These are phyloP conservation scores for Turritis glabra DNA, from an alignment of 345 rosid species.

Conservation along the genomic window DNA sequence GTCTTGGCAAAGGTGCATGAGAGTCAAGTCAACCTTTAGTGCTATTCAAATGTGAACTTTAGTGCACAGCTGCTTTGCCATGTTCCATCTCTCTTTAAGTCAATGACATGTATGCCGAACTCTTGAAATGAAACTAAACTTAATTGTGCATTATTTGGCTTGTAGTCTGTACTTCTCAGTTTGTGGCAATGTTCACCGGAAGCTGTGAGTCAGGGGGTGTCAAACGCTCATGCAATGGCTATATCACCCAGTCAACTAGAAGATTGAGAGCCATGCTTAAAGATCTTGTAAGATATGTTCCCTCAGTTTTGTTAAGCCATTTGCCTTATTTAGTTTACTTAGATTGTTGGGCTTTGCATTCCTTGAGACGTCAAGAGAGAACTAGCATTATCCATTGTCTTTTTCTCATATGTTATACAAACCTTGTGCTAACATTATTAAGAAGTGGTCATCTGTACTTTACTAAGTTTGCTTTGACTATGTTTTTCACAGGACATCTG, in stretches of 20 bases:
- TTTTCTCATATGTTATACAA: not conserved
- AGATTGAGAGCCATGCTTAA: conserved; percentile 72
- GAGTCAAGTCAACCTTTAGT: conserved; percentile 2
- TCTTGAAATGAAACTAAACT: not conserved
- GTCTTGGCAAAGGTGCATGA: conserved; percentile 1
- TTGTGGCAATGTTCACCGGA: conserved; percentile 81
- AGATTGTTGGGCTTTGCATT: not conserved
- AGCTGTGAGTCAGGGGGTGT: conserved; percentile 46
- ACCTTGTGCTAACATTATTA: not conserved
- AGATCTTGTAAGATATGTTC: conserved; percentile 72
- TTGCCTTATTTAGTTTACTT: not conserved
- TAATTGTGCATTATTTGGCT: conserved; percentile 11
- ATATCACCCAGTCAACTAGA: conserved; percentile 83
- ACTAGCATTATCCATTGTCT: not conserved
- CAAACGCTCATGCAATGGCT: conserved; percentile 61
- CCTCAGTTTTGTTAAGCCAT: not conserved
- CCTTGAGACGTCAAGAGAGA: conserved; percentile 5
- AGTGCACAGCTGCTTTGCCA: conserved; percentile 17
- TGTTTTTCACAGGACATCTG: conserved; percentile 61
- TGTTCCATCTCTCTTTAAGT: conserved; percentile 4
- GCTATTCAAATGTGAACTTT: conserved; percentile 22
- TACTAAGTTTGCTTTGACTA: conserved; percentile 6
- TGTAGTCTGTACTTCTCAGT: conserved; percentile 84
- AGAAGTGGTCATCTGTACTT: not conserved
- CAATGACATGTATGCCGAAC: not conserved